A percentile compares a stretch with the other conserved stretches of the same genome.
Evolutionary conservation across 179 eudicot species (phyloP).

Genomic region (Actinidia arguta): DNA sequence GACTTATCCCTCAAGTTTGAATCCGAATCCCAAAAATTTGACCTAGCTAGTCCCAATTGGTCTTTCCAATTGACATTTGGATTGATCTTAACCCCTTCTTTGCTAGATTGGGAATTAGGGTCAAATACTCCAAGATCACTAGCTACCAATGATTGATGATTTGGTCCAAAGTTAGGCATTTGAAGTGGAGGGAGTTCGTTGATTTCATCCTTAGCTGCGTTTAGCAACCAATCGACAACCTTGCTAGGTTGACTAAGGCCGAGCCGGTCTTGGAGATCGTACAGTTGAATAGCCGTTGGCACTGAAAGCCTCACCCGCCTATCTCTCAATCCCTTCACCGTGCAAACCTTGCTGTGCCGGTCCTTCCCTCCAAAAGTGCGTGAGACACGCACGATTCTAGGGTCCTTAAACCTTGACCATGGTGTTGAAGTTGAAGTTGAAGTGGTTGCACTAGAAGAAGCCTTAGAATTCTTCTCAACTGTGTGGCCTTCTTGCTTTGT

Average conservation of each 20-base stretch:
- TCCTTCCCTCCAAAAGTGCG: constrained; percentile 90
- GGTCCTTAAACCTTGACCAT: constrained; percentile 68
- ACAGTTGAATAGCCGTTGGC: constrained; percentile 86
- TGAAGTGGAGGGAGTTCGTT: constrained; percentile 92
- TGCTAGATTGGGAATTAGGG: constrained; percentile 16
- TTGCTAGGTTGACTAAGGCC: constrained; percentile 88
- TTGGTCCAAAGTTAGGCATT: constrained; percentile 35
- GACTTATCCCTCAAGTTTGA: no score
- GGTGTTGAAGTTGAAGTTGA: constrained; percentile 61
- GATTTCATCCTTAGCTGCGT: constrained; percentile 70
- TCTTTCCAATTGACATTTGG: background rate
- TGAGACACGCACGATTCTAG: constrained; percentile 86
- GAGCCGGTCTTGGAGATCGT: constrained; percentile 89
- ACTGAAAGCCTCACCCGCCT: constrained; percentile 84
- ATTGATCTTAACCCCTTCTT: constrained; percentile 26
- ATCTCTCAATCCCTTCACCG: constrained; percentile 82
- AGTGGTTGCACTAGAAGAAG: constrained; percentile 6
- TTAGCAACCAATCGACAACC: constrained; percentile 85
- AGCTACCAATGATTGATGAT: constrained; percentile 19
- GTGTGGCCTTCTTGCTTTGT: constrained; percentile 46
- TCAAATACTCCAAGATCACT: constrained; percentile 21
- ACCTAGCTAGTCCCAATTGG: no score
- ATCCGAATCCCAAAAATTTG: no score
- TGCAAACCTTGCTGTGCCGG: constrained; percentile 85
- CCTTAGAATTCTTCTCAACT: constrained; percentile 3